Conservation (phyloP, 2,329 filamentous ascomycete genomes). For the Coleophoma cylindrospora region DNA sequence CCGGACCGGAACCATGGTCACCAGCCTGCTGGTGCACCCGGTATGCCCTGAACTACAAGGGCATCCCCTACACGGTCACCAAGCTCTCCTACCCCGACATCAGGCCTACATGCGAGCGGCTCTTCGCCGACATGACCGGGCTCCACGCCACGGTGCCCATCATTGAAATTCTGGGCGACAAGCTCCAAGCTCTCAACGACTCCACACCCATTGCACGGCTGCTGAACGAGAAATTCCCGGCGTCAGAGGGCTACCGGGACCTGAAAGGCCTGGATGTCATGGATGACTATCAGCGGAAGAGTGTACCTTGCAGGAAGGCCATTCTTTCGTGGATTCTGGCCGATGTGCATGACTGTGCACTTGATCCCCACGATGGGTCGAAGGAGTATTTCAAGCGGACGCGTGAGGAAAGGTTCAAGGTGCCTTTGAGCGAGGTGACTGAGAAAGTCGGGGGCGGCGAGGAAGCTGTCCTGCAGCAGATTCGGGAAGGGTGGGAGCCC, state of each 20-base stretch:
- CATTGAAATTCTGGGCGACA: constrained; percentile 10
- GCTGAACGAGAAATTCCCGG: constrained; percentile 13
- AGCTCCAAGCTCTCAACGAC: constrained; percentile 12
- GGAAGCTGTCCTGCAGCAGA: constrained; percentile 4
- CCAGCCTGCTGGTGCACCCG: constrained; percentile 12
- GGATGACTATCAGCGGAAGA: constrained; percentile 5
- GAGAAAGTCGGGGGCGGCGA: constrained; percentile 10
- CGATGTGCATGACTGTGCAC: constrained; percentile 12
- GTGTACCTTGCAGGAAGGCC: not conserved
- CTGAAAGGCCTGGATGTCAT: constrained; percentile 9
- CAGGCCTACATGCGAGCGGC: constrained; percentile 9
- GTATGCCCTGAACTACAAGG: constrained; percentile 14
- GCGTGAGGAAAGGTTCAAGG: constrained; percentile 5
- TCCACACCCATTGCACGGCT: constrained; percentile 12
- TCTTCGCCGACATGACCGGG: constrained; percentile 8
- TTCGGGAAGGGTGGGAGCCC: constrained; percentile 5
- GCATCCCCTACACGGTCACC: constrained; percentile 8
- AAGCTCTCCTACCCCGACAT: constrained; percentile 15
- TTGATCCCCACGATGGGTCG: constrained; percentile 11
- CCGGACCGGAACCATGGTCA: constrained; percentile 13
- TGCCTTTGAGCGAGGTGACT: constrained; percentile 3
- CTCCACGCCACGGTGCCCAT: constrained; percentile 13
- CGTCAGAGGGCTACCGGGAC: constrained; percentile 8
- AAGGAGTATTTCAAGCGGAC: constrained; percentile 14
- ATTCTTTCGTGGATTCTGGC: constrained; percentile 8